Conservation (phyloP, 2,329 filamentous ascomycete genomes). For the Ceratocystis colombiana region DNA sequence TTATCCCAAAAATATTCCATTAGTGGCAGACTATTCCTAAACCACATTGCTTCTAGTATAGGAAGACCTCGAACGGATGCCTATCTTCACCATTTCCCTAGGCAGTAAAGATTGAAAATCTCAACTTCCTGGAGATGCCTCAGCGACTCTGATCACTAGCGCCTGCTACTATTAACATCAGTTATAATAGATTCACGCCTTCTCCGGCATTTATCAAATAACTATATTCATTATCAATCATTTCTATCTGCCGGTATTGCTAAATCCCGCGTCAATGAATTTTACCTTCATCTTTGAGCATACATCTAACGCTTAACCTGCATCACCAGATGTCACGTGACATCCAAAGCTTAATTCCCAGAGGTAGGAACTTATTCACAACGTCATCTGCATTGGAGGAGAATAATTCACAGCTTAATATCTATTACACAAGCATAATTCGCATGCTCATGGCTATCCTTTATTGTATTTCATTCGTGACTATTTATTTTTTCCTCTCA, state of each 20-base stretch:
- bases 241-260: constrained; percentile 47
- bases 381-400: background rate
- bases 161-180: constrained; percentile 39
- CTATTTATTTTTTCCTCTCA: background rate
- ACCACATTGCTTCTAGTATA: constrained; percentile 31
- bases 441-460: background rate
- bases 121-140: constrained; percentile 45
- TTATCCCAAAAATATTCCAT: background rate
- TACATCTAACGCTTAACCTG: no score
- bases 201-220: constrained; percentile 52
- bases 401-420: background rate
- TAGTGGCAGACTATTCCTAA: background rate
- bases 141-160: constrained; percentile 41
- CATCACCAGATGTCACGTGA: background rate
- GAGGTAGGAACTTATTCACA: background rate
- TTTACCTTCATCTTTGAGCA: constrained; percentile 21
- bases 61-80: constrained; percentile 54
- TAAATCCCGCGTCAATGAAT: constrained; percentile 36
- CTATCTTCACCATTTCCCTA: constrained; percentile 41
- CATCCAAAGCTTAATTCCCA: no score
- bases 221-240: constrained; percentile 43
- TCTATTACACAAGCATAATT: no score
- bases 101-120: constrained; percentile 43
- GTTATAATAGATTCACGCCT: constrained; percentile 47
- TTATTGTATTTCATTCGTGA: background rate